Evolutionary conservation across 2,329 filamentous ascomycete genomes (phyloP), one percentile per base, ranked within the genome.

Genomic region (Fusarium fujikuroi): DNA sequence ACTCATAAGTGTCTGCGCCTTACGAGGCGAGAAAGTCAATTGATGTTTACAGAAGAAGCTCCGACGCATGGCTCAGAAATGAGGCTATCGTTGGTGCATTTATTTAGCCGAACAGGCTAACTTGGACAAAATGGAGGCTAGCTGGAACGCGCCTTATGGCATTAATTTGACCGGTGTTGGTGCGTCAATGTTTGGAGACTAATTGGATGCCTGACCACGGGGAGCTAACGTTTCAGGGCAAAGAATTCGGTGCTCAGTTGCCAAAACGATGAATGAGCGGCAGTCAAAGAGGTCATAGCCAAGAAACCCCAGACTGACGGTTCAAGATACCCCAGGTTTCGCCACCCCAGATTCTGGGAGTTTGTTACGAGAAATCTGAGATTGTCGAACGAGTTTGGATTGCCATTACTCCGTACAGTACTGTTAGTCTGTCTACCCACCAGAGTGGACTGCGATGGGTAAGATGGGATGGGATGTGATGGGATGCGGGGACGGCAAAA

Each of bases 321-420:
- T 18, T 19, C 25, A 42, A n/a, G 18, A 42, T 70, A 66, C 70
- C 70, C 70, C 70, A 30, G 61, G 34, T 57, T 73, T 42, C 25
- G 39, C 44, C 36, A 60, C 43, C 37, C 34, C 57, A 52, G 43
- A 42, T 36, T 44, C 43, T 28, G 54, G 54, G 40, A 30, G 40
- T 46, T 57, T 25, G 39, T 34, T 14, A 32, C 14, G 53, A 46
- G 28, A 21, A 15, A 57, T 42, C 15, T n/a, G 14, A 58, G 54
- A 49, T 58, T 49, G 40, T 58, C 54, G 40, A 58, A 58, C 30
- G n/a, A 58, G 40, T 36, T 28, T 49, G 54, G 9, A 32, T 19
- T 32, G 36, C 9, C 25, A 56, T 49, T 18, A 25, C n/a, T 28
- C 11, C 10, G 32, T 32, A 32, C 28, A 32, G 11, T 32, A 12